Evolutionary conservation across 1,284 basidiomycete genomes (phyloP).

Genomic region (Athelia psychrophila): DNA sequence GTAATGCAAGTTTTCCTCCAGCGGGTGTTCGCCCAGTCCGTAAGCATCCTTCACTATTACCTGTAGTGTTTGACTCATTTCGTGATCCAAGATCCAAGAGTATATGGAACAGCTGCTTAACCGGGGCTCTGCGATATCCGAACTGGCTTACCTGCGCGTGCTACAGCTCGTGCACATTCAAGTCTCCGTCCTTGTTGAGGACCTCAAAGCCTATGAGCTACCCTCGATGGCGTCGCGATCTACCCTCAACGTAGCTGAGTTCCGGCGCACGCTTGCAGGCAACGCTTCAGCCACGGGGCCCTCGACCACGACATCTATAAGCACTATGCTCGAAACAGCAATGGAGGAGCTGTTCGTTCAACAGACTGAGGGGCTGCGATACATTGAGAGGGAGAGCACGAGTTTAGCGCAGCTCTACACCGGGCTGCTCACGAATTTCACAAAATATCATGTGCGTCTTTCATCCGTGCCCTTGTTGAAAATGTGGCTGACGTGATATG

Average conservation of each 20-base stretch:
- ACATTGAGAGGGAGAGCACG: constrained; percentile 91
- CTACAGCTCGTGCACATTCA: constrained; percentile 87
- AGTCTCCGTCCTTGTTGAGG: constrained; percentile 81
- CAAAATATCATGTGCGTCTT: constrained; percentile 84
- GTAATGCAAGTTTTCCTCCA: constrained; percentile 99
- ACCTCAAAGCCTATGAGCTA: constrained; percentile 90
- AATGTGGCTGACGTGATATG: constrained; percentile 7
- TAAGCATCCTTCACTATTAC: constrained; percentile 34
- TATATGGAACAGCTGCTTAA: constrained; percentile 87
- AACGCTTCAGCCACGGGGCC: constrained; percentile 38
- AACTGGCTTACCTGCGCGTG: constrained; percentile 89
- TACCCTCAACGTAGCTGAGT: constrained; percentile 56
- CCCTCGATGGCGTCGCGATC: constrained; percentile 63
- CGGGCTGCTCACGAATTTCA: constrained; percentile 73
- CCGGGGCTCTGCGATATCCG: constrained; percentile 71
- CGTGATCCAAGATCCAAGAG: constrained; percentile 77
- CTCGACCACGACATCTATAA: constrained; percentile 57
- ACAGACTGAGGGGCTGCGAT: constrained; percentile 89
- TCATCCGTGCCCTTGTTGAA: background rate
- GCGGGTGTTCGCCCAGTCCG: constrained; percentile 96
- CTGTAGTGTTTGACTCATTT: constrained; percentile 6
- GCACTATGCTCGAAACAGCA: constrained; percentile 88
- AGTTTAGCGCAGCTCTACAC: constrained; percentile 85
- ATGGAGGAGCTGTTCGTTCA: constrained; percentile 97
- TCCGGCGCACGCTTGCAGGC: constrained; percentile 51